Conservation (phyloP, 129 eudicot genomes). For the Solidago caesia region DNA sequence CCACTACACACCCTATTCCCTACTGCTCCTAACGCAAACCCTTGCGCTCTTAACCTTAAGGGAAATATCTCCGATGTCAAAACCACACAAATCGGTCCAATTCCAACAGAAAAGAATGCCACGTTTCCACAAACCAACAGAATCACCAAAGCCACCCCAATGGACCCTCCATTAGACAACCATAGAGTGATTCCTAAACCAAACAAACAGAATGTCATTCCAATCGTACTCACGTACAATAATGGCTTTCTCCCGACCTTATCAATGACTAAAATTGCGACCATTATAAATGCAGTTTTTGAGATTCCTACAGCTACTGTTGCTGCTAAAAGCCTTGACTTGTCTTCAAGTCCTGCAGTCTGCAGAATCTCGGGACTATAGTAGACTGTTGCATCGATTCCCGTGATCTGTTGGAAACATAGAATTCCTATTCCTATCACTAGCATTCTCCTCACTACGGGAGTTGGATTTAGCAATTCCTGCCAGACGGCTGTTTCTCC, state of each 20-base stretch:
- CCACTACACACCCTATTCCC: conserved; percentile 81
- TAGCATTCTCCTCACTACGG: conserved; percentile 58
- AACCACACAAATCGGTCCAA: conserved; percentile 82
- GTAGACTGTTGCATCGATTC: conserved; percentile 74
- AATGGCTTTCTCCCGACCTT: conserved; percentile 65
- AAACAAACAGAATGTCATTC: conserved; percentile 69
- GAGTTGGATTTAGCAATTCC: conserved; percentile 61
- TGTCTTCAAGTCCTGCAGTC: conserved; percentile 49
- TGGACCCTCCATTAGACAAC: conserved; percentile 29
- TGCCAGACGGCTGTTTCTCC: conserved; percentile 55
- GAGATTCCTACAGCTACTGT: conserved; percentile 82
- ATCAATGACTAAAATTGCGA: conserved; percentile 61
- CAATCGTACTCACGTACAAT: conserved; percentile 74
- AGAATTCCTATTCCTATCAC: conserved; percentile 62
- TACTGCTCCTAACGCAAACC: conserved; percentile 66
- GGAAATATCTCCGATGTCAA: conserved; percentile 73
- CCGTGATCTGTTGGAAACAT: conserved; percentile 79
- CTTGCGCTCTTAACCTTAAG: conserved; percentile 69
- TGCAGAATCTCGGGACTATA: conserved; percentile 66
- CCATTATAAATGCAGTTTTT: conserved; percentile 53
- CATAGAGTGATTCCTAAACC: conserved; percentile 35
- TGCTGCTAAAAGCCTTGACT: conserved; percentile 63
- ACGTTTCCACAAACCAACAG: conserved; percentile 63
- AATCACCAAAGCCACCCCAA: conserved; percentile 43
- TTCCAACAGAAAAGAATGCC: conserved; percentile 73